Evolutionary conservation across 2,329 filamentous ascomycete genomes (phyloP).

Genomic region (Trichophyton mentagrophytes): DNA sequence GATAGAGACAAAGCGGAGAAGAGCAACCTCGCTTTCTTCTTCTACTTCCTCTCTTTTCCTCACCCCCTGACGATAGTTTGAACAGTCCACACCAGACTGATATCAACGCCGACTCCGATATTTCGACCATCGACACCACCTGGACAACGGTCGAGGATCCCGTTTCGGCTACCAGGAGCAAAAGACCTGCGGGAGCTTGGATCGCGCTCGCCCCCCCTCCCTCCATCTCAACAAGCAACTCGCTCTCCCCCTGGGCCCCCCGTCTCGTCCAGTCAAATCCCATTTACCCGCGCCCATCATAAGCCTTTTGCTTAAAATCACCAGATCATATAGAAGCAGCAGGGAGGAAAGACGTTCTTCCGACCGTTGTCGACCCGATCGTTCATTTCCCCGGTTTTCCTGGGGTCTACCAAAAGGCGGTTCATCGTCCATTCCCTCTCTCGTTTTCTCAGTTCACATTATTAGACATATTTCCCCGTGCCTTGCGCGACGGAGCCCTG

Average conservation of each 20-base stretch:
- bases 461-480: neutral
- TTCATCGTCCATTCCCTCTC: neutral
- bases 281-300: neutral
- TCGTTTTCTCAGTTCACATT: neutral
- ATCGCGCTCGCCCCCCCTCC: constrained; percentile 1
- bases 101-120: neutral
- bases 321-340: neutral
- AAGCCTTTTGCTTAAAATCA: neutral
- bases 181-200: constrained; percentile 1
- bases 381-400: neutral
- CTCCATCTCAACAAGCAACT: neutral
- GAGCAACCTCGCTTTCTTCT: neutral
- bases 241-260: neutral
- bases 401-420: neutral
- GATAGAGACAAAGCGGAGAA: neutral
- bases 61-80: too few relatives aligned
- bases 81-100: neutral
- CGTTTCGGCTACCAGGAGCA: neutral
- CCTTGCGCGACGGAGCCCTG: neutral
- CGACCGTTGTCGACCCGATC: neutral
- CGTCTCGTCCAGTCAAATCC: constrained; percentile 1
- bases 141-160: neutral
- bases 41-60: too few relatives aligned
- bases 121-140: too few relatives aligned
- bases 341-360: constrained; percentile 3